Percentiles rank a stretch among this genome's conserved stretches.
These are phyloP conservation scores for Coemansia sp. DNA, from an alignment of 192 early-diverging fungal genomes.

Conservation along the genomic window DNA sequence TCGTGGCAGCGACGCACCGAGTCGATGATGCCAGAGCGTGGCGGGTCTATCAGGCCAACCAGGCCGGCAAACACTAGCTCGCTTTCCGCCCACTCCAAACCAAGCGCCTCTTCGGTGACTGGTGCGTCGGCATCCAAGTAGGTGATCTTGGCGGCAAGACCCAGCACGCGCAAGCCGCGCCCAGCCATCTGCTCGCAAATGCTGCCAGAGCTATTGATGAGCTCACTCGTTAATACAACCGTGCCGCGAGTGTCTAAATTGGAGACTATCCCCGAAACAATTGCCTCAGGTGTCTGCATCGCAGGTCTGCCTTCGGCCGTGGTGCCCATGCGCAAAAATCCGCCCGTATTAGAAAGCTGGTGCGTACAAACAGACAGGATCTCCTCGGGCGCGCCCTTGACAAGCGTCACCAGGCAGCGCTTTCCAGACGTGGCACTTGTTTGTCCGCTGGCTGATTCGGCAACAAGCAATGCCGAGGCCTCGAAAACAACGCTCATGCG, in stretches of 20 bases:
- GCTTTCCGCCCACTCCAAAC: conserved; percentile 61
- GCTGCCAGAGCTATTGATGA: conserved; percentile 31
- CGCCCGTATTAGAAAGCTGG: conserved; percentile 27
- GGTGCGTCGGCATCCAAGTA: conserved; percentile 60
- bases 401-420: conserved; percentile 64
- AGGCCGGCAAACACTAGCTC: conserved; percentile 88
- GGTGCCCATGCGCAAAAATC: conserved; percentile 33
- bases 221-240: conserved; percentile 33
- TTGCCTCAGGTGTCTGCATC: conserved; percentile 5
- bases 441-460: background rate
- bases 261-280: conserved; percentile 20
- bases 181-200: conserved; percentile 73
- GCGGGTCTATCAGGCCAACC: conserved; percentile 94
- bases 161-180: conserved; percentile 86
- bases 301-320: conserved; percentile 24
- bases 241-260: conserved; percentile 36
- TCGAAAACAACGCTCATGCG: conserved; percentile 88
- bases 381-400: conserved; percentile 94
- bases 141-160: conserved; percentile 72
- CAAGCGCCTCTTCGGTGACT: conserved; percentile 33
- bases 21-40: conserved; percentile 79
- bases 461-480: background rate
- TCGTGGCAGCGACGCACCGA: conserved; percentile 78
- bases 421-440: conserved; percentile 4
- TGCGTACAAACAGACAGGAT: conserved; percentile 64